A percentile compares a stretch with the other conserved stretches of the same genome.
Evolutionary conservation across 73 alveolate species (phyloP).

Genomic region (Urostyla sp.): DNA sequence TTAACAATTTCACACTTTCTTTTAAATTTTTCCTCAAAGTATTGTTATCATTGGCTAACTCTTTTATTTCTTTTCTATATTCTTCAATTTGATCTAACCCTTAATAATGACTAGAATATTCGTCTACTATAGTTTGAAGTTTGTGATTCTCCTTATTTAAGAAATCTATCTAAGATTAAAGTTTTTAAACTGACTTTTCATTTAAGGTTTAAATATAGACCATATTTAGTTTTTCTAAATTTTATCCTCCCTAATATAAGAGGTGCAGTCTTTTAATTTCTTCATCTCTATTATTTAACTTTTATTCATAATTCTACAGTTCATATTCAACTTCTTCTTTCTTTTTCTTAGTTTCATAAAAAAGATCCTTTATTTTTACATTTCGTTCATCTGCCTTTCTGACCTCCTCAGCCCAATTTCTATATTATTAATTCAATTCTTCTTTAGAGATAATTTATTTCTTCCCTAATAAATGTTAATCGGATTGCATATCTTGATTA

Average conservation of each 20-base stretch:
- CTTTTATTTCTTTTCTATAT: constrained; percentile 10
- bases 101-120: not conserved
- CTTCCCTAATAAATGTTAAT: too few relatives aligned
- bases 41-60: constrained; percentile 3
- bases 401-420: constrained; percentile 59
- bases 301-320: constrained; percentile 7
- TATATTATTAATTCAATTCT: not conserved
- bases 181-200: constrained; percentile 48
- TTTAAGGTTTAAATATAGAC: constrained; percentile 35
- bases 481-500: too few relatives aligned
- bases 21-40: constrained; percentile 23
- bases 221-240: constrained; percentile 35
- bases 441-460: not conserved
- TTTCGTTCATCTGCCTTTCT: constrained; percentile 70
- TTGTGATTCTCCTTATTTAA: constrained; percentile 65
- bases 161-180: constrained; percentile 47
- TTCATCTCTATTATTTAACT: constrained; percentile 38
- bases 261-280: constrained; percentile 57
- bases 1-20: not conserved
- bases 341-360: not conserved
- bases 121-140: constrained; percentile 4
- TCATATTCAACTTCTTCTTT: constrained; percentile 49
- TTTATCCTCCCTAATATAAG: constrained; percentile 68
- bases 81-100: constrained; percentile 27
- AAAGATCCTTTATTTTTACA: not conserved